A percentile compares a stretch with the other conserved stretches of the same genome.
Conservation (phyloP, 2,329 filamentous ascomycete genomes). For the Intubia oerlemansii region DNA sequence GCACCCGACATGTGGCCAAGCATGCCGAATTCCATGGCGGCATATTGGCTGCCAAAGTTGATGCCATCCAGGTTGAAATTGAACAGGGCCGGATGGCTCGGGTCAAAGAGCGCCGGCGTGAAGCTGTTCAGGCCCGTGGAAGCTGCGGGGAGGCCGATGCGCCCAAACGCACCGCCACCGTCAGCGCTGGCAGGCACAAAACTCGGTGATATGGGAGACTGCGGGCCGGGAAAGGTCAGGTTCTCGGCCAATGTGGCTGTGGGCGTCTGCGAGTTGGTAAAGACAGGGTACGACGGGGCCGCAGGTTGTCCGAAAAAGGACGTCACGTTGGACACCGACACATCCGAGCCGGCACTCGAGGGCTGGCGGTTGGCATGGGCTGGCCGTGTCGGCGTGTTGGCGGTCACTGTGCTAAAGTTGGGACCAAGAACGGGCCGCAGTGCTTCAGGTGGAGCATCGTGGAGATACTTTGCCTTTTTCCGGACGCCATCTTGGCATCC, state of each 20-base stretch:
- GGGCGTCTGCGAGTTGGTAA: constrained; percentile 22
- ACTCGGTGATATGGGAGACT: constrained; percentile 53
- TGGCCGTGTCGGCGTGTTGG: not conserved
- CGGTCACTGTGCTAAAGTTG: constrained; percentile 22
- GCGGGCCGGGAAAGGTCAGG: constrained; percentile 38
- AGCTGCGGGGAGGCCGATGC: constrained; percentile 26
- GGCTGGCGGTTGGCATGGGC: constrained; percentile 19
- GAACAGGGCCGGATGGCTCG: constrained; percentile 78
- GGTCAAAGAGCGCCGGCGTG: constrained; percentile 52
- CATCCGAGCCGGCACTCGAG: constrained; percentile 24
- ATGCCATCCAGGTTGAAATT: constrained; percentile 90
- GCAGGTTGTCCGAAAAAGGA: constrained; percentile 24
- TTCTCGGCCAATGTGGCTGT: constrained; percentile 24
- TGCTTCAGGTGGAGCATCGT: constrained; percentile 81
- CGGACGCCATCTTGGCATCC: constrained; percentile 88
- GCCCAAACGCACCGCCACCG: constrained; percentile 22
- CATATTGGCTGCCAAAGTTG: constrained; percentile 92
- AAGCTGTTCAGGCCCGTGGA: constrained; percentile 28
- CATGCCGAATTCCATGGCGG: constrained; percentile 88
- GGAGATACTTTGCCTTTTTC: constrained; percentile 97
- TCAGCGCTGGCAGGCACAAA: constrained; percentile 28
- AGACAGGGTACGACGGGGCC: constrained; percentile 28
- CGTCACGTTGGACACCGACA: constrained; percentile 17
- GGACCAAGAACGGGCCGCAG: constrained; percentile 67
- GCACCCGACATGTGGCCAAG: constrained; percentile 86